A percentile compares a stretch with the other conserved stretches of the same genome.
Conservation (phyloP, 2,329 filamentous ascomycete species). For the Coniochaeta sp. region DNA sequence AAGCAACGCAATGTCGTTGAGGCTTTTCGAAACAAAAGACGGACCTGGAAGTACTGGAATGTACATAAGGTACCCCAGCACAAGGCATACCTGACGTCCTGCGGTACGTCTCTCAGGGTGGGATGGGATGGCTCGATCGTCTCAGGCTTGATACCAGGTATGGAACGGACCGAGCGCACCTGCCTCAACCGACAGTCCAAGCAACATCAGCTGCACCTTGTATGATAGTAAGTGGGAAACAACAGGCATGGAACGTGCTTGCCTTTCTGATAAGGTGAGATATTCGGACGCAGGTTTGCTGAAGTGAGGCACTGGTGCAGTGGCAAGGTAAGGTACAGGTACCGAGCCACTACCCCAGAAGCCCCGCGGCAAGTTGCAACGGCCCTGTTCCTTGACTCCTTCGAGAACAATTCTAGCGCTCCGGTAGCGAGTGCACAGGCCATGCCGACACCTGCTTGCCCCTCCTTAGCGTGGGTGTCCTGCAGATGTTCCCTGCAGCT, state of each 20-base stretch:
- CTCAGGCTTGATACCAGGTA: too few species aligned
- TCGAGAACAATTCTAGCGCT: constrained; percentile 29
- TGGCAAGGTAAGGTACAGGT: too few species aligned
- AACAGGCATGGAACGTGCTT: too few species aligned
- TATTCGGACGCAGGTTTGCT: not conserved
- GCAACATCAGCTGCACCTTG: not conserved
- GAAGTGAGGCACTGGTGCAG: too few species aligned
- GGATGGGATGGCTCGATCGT: too few species aligned
- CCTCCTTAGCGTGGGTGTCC: not conserved
- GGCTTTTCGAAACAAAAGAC: too few species aligned
- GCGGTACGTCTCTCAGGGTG: too few species aligned
- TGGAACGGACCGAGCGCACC: not conserved
- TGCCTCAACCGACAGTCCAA: not conserved
- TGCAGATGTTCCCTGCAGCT: not conserved
- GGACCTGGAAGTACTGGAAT: too few species aligned
- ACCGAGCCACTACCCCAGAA: constrained; percentile 10
- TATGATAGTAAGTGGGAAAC: not conserved
- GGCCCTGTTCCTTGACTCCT: constrained; percentile 15
- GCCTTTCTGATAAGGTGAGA: too few species aligned
- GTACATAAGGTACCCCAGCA: not conserved
- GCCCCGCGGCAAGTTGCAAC: constrained; percentile 7
- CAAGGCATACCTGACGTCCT: not conserved
- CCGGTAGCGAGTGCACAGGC: constrained; percentile 9
- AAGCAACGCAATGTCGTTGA: too few species aligned
- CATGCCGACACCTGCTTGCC: too few species aligned